phyloP scores from a whole-genome alignment of 257 asterid species.

The Solanum virginianum region DNA sequence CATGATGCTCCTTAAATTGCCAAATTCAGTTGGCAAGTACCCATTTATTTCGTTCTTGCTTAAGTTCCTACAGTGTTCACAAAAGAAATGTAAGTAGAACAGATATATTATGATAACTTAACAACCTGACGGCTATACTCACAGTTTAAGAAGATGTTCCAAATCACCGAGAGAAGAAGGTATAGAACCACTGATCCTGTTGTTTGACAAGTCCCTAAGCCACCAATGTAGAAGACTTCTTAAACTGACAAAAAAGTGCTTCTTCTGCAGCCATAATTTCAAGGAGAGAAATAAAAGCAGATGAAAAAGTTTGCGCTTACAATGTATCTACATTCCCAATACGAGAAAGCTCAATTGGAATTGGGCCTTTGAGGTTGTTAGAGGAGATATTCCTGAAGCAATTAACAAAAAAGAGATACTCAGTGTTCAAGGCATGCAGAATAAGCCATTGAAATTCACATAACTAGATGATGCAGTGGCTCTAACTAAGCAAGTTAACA shows the following conservation, averaged over 20 bases:
- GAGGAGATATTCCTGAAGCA: constrained; percentile 65
- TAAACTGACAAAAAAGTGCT: background rate
- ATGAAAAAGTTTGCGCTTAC: constrained; percentile 33
- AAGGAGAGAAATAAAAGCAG: background rate
- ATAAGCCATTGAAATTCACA: background rate
- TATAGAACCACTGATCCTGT: constrained; percentile 55
- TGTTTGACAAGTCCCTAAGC: constrained; percentile 75
- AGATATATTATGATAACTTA: background rate
- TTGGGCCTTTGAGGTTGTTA: constrained; percentile 57
- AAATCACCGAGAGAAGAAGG: constrained; percentile 89
- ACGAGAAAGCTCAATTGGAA: constrained; percentile 85
- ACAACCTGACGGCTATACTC: constrained; percentile 8
- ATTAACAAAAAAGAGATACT: background rate
- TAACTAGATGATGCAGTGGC: background rate
- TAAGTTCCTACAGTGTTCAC: constrained; percentile 41
- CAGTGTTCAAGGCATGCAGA: background rate
- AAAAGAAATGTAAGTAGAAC: background rate
- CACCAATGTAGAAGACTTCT: background rate
- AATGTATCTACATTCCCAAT: constrained; percentile 88
- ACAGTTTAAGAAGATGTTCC: constrained; percentile 96
- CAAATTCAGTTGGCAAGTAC: constrained; percentile 72
- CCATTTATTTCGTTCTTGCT: constrained; percentile 70
- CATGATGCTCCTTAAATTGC: constrained; percentile 84
- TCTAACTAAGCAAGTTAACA: background rate
- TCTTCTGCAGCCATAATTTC: background rate